These are phyloP conservation scores for Fusarium mundagurra DNA, from an alignment of 2,329 filamentous ascomycete species.

Conservation along the genomic window DNA sequence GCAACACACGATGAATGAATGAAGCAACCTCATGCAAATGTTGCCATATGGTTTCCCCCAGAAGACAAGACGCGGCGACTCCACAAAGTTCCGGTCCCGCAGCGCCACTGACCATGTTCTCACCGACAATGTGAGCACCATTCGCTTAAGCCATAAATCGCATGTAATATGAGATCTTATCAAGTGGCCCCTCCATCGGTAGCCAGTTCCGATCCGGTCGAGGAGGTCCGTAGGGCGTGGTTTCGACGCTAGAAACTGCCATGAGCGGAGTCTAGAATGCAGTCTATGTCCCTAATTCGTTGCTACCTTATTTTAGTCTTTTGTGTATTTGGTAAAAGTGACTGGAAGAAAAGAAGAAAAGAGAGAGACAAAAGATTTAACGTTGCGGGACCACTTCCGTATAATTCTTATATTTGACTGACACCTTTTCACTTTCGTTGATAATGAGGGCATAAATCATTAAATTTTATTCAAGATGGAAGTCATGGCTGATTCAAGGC, in stretches of 20 bases:
- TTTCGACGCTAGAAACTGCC: constrained; percentile 17
- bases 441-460: neutral
- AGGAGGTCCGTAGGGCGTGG: constrained; percentile 13
- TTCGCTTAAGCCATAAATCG: neutral
- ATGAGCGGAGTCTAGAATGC: constrained; percentile 12
- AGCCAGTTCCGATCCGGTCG: constrained; percentile 24
- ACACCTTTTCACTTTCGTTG: neutral
- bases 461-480: neutral
- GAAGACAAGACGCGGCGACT: neutral
- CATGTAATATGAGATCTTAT: neutral
- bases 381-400: constrained; percentile 13
- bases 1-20: neutral
- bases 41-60: neutral
- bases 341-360: neutral
- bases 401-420: constrained; percentile 8
- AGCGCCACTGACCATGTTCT: constrained; percentile 16
- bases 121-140: neutral
- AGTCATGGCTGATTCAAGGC: constrained; percentile 1
- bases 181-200: constrained; percentile 9
- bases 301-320: too few species aligned
- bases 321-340: neutral
- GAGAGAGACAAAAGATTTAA: neutral
- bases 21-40: neutral
- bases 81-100: constrained; percentile 17
- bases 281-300: constrained; percentile 5